Base-by-base conservation (phyloP, 768 basidiomycete species). In the Filobasidium floriforme region DNA sequence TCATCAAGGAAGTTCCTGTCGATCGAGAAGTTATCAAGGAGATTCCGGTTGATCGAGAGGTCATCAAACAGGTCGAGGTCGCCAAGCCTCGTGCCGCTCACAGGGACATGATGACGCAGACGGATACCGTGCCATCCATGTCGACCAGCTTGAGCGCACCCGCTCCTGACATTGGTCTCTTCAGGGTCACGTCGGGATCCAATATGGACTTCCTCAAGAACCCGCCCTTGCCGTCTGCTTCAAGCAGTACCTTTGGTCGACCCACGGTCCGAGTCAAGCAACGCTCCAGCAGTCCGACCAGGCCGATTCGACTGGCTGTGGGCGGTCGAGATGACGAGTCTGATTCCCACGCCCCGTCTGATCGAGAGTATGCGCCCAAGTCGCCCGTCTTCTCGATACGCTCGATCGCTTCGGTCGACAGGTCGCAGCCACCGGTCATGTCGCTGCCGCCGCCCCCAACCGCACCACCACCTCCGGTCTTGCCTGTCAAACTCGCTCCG, bases 401-500 rank as follows among this genome's bases (percentile, higher is more conserved):
- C 11, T 60, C 59, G 11, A 18, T 9, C 19, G 12, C 14, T 15
- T 24, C 62, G 12, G 18, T 67, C 24, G 75, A 75, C 54, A 69
- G 67, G 24, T 65, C 70, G 15, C 57, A 67, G 61, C 73, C 77
- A 3, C 75, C 74, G 3, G 72, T 68, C 68, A 78, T 65, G 78
- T 79, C 61, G 66, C 75, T 72, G 71, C 81, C 41, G 70, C 81
- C 43, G 55, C 80, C 66, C 19, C 78, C 76, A 10, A 71, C 66
- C 18, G 73, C 80, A 60, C 75, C 80, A 15, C 73, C 80, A 19
- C 75, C 79, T 10, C 29, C 80, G 82, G 11, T 77, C 82, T 6
- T 82, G 87, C 32, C 65, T 28, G 88, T 89, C 80, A 91, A 88
- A 80, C 89, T 41, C 87, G 88, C 57, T 62, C 64, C 29, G 49